phyloP scores from a whole-genome alignment of 805 yeast genomes.

The Lipomyces japonicus region DNA sequence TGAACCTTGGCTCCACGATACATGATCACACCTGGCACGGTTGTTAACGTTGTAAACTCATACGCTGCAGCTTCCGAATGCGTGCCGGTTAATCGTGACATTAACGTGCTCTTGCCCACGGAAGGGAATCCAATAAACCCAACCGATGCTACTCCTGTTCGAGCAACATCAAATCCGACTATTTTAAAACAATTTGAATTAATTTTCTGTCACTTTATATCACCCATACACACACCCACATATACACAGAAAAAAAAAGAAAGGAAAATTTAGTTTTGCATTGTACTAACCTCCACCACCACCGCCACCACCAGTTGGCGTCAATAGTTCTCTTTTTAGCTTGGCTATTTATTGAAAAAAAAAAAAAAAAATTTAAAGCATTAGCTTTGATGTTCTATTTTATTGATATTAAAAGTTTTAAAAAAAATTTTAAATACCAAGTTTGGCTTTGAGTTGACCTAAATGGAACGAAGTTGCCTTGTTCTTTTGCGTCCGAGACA shows the following conservation, averaged over 20 bases:
- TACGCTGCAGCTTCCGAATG: constrained; percentile 88
- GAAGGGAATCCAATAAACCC: constrained; percentile 99
- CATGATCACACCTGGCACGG: constrained; percentile 94
- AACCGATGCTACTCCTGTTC: constrained; percentile 96
- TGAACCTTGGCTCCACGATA: constrained; percentile 97
- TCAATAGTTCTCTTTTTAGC: constrained; percentile 83
- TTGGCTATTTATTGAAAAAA: constrained; percentile 52
- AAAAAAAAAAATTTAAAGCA: background rate
- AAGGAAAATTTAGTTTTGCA: too few relatives aligned
- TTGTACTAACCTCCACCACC: constrained; percentile 71
- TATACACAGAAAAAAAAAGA: too few relatives aligned
- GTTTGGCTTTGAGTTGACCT: constrained; percentile 94
- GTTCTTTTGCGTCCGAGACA: constrained; percentile 86
- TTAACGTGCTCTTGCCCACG: constrained; percentile 72
- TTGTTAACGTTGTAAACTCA: constrained; percentile 94
- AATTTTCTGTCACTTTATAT: too few relatives aligned
- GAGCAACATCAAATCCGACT: constrained; percentile 95
- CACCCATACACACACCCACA: too few relatives aligned
- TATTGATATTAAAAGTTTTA: background rate
- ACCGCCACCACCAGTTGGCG: constrained; percentile 62
- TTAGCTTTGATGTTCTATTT: background rate
- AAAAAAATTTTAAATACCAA: constrained; percentile 33
- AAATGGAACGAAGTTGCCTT: constrained; percentile 96
- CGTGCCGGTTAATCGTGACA: constrained; percentile 88
- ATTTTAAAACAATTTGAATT: too few relatives aligned